Evolutionary conservation across 1,284 basidiomycete species (phyloP), one percentile per base, ranked within the genome.

Genomic region (Macrocystidia cucumis): DNA sequence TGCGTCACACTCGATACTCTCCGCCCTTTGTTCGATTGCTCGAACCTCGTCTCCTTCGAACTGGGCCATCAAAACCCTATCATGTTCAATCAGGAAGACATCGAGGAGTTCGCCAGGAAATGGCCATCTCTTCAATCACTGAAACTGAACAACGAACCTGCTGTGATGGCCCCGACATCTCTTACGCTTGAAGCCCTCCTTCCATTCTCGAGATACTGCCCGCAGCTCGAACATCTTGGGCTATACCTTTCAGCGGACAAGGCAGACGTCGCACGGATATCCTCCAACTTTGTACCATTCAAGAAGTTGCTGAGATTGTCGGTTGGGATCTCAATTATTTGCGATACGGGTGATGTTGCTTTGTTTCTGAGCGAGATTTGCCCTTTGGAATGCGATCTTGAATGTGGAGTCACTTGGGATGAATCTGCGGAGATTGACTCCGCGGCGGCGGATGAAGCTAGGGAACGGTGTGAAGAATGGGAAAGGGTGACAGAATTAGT

Each of bases 181-280:
- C 60, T 78, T 23, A 67, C 72, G 0, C 59, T 80, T n/a, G 47
- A 55, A 9, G 65, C 72, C 0, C 61, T 79, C 13, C 34, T 70
- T 3, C 65, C 68, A 1, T 71, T 81, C 47, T 72, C 74, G 0
- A 49, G 47, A 9, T 64, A 74, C 44, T 80, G 77, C 39, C 70
- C 67, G 0, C 63, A 63, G 5, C 51, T 81, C 4, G 55, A 42
- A 9, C 48, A 59, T 26, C 64, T 81, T n/a, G 70, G 71, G 1
- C 53, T 80, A 4, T 78, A 70, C 51, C 33, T 78, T 37, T 48
- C 69, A 41, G 61, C 64, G 2, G 50, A 55, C 6, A 40, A 47
- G n/a, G 39, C 42, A 0, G 49, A 46, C 32, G 37, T 55, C 8
- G 43, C 45, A n/a, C 25, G 32, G 16, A 17, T 42, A 25, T 12